Base-by-base conservation (phyloP, 176 grass and related monocot species). In the Zoysia japonica region DNA sequence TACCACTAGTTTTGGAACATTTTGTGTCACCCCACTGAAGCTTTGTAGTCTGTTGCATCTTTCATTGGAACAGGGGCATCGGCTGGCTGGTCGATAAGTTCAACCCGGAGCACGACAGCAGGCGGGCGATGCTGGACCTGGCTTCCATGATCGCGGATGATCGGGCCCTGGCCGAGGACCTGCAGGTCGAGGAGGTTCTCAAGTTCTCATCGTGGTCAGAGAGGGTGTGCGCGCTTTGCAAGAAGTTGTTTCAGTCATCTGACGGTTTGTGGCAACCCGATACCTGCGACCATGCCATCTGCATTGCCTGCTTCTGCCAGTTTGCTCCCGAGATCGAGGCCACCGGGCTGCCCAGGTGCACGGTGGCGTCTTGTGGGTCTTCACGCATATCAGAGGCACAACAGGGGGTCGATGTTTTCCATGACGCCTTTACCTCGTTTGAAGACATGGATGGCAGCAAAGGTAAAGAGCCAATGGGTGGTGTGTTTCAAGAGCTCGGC, bases 111-210 rank as follows among this genome's bases (percentile, higher is more conserved):
- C 35, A 20, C 37, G 53, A 8, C 46, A 35, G 11, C 10, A 13
- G 5, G 39, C 3, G 17, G 5, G 47, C 53, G 42, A 84, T 70
- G 54, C 37, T 54, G 37, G 9, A 78, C 44, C 43, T 15, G 13
- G 68, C 67, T 2, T 14, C 17, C 69, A 74, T 44, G 75, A 44
- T 60, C 65, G 80, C 70, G 46, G 81, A 84, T 75, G 88, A 84
- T 62, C 43, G 7, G 6, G 62, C 36, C 11, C 14, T 91, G 12
- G 89, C 92, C 0, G 86, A 91, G 53, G 80, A 88, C 42, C 19
- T 86, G 61, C 92, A 91, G 71, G 50, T 94, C 50, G 67, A 91
- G 71, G 92, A 94, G 80, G 75, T 91, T 65, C 76, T 94, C 55
- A 72, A 45, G n/a, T 86, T 75, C 50, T 88, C 72, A 2, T 65